phyloP scores from a whole-genome alignment of 306 rosid genomes.

The Corylus heterophylla region DNA sequence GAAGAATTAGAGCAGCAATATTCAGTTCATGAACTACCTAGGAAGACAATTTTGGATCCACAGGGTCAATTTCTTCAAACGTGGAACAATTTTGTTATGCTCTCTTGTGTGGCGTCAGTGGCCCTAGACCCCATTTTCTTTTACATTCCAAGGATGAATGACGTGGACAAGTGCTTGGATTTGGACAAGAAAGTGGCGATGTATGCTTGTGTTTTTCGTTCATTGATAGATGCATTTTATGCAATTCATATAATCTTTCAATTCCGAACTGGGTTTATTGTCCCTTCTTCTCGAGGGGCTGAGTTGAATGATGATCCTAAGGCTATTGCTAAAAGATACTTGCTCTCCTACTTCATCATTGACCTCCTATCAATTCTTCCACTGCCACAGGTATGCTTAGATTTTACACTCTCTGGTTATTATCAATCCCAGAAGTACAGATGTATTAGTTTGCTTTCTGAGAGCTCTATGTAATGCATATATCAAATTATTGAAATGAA shows the following conservation, averaged over 20 bases:
- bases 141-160: conserved; percentile 56
- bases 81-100: conserved; percentile 85
- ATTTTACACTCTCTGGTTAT: too few species aligned
- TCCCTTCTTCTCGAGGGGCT: conserved; percentile 86
- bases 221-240: conserved; percentile 76
- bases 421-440: too few species aligned
- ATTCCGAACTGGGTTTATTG: conserved; percentile 81
- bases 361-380: conserved; percentile 85
- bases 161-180: conserved; percentile 31
- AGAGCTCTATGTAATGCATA: too few species aligned
- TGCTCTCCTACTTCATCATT: conserved; percentile 61
- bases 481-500: too few species aligned
- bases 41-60: conserved; percentile 63
- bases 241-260: conserved; percentile 68
- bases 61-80: conserved; percentile 72
- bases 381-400: conserved; percentile 72
- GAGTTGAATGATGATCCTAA: conserved; percentile 52
- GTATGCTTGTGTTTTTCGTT: conserved; percentile 65
- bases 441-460: too few species aligned
- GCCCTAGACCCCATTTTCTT: conserved; percentile 83
- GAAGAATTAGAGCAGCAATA: conserved; percentile 43
- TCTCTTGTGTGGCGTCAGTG: conserved; percentile 71
- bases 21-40: conserved; percentile 26
- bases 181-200: conserved; percentile 42
- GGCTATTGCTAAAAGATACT: conserved; percentile 70